Evolutionary conservation across 768 basidiomycete species (phyloP).

Genomic region (Psilocybe azurescens): DNA sequence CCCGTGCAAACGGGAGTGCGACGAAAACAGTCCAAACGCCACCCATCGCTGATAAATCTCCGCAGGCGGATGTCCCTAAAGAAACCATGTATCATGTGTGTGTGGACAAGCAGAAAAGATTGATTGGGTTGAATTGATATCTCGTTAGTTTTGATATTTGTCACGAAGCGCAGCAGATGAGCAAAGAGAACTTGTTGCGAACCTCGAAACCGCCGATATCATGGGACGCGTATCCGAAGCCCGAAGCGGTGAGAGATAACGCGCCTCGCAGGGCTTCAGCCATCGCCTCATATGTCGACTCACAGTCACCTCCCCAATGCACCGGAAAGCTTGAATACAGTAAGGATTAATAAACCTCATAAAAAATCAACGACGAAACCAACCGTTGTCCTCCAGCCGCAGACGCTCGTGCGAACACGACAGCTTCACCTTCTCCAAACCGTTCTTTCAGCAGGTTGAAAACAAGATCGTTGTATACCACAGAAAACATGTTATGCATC

Average conservation of each 20-base stretch:
- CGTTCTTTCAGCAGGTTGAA: constrained; percentile 62
- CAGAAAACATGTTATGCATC: constrained; percentile 76
- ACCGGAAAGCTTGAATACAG: constrained; percentile 37
- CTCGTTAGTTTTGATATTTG: not conserved
- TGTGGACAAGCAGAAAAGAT: not conserved
- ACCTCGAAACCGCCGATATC: constrained; percentile 83
- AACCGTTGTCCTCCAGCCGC: constrained; percentile 74
- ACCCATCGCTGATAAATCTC: constrained; percentile 81
- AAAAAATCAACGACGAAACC: not conserved
- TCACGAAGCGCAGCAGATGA: not conserved
- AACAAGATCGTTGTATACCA: constrained; percentile 73
- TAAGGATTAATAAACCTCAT: not conserved
- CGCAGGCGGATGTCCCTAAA: constrained; percentile 67
- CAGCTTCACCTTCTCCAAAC: constrained; percentile 68
- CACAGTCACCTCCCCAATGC: constrained; percentile 81
- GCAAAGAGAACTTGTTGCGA: constrained; percentile 12
- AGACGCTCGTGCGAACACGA: constrained; percentile 71
- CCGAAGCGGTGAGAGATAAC: constrained; percentile 68
- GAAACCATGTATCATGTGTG: not conserved
- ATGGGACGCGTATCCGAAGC: constrained; percentile 75
- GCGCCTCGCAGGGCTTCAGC: constrained; percentile 72
- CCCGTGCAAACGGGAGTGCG: constrained; percentile 77
- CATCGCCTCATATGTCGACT: constrained; percentile 81
- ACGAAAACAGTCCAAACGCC: constrained; percentile 77
- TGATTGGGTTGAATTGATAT: not conserved